Base-by-base conservation (phyloP, 2,329 filamentous ascomycete genomes). In the Penicillium sp. region DNA sequence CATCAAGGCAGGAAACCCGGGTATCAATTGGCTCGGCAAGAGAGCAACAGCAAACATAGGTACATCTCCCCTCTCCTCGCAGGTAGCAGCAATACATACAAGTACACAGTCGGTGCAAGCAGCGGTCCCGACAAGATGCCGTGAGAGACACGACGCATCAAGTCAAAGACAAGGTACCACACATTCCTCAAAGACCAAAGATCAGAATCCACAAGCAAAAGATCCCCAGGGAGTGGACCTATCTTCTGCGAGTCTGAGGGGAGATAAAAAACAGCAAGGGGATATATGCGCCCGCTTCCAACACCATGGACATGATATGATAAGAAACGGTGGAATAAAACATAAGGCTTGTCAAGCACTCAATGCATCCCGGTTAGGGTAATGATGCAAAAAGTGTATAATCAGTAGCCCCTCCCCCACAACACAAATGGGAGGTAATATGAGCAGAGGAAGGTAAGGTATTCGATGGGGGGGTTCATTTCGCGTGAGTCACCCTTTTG, bases 11-110 rank as follows among this genome's bases (percentile, higher is more conserved):
- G 19, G 14, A 49, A 41, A 49, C 22, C 37, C 41, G 63, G 63
- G 63, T 65, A 65, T 65, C 63, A 63, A 60, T 62, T 62, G 52
- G 50, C 61, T 57, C 55, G 60, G 33, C 43, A 43, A 40, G 11
- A 46, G 43, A 46, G 43, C 43, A 31, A 63, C 31, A 49, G 46
- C 55, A 43, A 56, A 56, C 50, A 59, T 61, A 63, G 46, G 50
- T 47, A 35, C 46, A 53, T 19, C 49, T 49, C 41, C 27, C 43
- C 53, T 24, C 47, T 43, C 53, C 47, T 56, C 36, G 31, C 51
- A 53, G 36, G 56, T 43, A 44, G 44, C 37, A 57, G 56, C 55
- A 54, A 59, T 56, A 62, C 62, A 59, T 64, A 62, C 36, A 64
- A 64, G 55, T 64, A 64, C 59, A 60, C 24, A 50, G 27, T 54